These are phyloP conservation scores for Croton setiger DNA, from an alignment of 441 rosid species.

Conservation along the genomic window DNA sequence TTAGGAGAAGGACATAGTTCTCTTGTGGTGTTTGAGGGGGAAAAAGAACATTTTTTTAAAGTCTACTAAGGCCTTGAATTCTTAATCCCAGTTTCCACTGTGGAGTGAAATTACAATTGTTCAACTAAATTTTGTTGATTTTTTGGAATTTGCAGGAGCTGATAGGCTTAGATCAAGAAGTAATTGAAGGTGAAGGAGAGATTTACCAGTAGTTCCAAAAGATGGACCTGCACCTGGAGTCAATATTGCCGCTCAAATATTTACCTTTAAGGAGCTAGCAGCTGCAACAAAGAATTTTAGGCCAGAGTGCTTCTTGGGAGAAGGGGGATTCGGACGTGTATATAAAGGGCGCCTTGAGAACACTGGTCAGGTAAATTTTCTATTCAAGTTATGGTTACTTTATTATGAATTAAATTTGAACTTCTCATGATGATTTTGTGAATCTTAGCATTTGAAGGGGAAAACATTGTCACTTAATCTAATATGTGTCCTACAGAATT, in stretches of 20 bases:
- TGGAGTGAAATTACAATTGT: conserved; percentile 9
- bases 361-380: conserved; percentile 76
- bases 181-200: conserved; percentile 63
- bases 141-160: conserved; percentile 51
- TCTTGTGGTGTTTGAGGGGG: no score
- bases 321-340: conserved; percentile 97
- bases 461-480: not conserved
- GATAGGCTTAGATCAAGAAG: conserved; percentile 69
- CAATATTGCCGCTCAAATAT: conserved; percentile 82
- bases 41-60: conserved; percentile 5
- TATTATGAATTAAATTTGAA: conserved; percentile 8
- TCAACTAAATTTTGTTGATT: conserved; percentile 18
- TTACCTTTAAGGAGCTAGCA: conserved; percentile 82
- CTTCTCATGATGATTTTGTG: conserved; percentile 1
- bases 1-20: conserved; percentile 4
- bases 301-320: conserved; percentile 89
- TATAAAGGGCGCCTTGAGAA: conserved; percentile 84
- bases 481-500: not conserved
- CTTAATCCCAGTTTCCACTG: conserved; percentile 4
- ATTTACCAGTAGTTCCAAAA: conserved; percentile 44
- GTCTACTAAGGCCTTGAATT: conserved; percentile 5
- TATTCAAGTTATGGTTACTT: not conserved
- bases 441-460: conserved; percentile 7
- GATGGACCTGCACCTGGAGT: conserved; percentile 52
- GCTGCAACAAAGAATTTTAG: conserved; percentile 91